Percentiles rank a stretch among this genome's conserved stretches.
phyloP scores from a whole-genome alignment of 1,284 basidiomycete genomes.

The Sanguinoderma infundibulare region DNA sequence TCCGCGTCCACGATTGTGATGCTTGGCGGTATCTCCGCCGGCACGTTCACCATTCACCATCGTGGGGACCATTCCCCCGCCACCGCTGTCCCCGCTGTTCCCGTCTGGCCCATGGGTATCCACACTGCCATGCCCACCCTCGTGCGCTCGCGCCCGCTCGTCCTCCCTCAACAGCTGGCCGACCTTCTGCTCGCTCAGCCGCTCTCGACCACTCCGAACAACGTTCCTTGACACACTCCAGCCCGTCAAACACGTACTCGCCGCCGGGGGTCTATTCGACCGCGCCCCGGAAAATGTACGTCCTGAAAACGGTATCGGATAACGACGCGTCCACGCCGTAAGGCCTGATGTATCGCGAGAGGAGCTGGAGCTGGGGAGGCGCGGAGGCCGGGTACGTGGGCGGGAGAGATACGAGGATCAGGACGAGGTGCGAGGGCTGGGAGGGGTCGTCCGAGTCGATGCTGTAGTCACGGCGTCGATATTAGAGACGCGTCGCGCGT shows the following conservation, averaged over 20 bases:
- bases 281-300: slow-evolving; percentile 79
- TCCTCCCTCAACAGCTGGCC: slow-evolving; percentile 66
- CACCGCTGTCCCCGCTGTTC: slow-evolving; percentile 8
- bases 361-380: slow-evolving; percentile 83
- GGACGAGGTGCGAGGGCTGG: slow-evolving; percentile 32
- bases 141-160: slow-evolving; percentile 36
- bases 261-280: slow-evolving; percentile 78
- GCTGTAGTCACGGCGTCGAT: not conserved
- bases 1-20: slow-evolving; percentile 71
- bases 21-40: slow-evolving; percentile 55
- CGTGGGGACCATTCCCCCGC: slow-evolving; percentile 4
- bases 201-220: slow-evolving; percentile 73
- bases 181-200: slow-evolving; percentile 57
- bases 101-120: slow-evolving; percentile 8
- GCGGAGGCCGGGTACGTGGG: slow-evolving; percentile 70
- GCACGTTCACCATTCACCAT: slow-evolving; percentile 20
- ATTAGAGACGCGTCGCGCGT: too few relatives aligned
- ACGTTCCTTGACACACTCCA: slow-evolving; percentile 76
- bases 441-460: slow-evolving; percentile 15
- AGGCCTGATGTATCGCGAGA: slow-evolving; percentile 85
- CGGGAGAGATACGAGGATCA: slow-evolving; percentile 79
- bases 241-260: slow-evolving; percentile 88
- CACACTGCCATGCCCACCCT: not conserved
- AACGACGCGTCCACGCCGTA: slow-evolving; percentile 74
- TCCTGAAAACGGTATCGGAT: slow-evolving; percentile 82